These are phyloP conservation scores for Cercospora zeae-maydis DNA, from an alignment of 2,329 filamentous ascomycete genomes.

Conservation along the genomic window DNA sequence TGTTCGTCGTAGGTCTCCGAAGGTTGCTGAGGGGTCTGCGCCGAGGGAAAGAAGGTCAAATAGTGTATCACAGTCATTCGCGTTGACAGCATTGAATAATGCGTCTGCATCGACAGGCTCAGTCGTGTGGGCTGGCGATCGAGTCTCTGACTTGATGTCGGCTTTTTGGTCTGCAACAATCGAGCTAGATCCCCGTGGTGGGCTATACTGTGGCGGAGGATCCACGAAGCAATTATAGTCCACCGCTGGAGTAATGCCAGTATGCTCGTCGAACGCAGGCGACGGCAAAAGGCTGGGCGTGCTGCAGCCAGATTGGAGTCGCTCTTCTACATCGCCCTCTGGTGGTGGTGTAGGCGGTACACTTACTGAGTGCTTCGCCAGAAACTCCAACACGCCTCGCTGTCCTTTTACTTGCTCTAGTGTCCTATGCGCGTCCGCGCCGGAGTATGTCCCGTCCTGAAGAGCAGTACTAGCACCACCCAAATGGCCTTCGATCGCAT, in stretches of 20 bases:
- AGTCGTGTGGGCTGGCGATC: conserved; percentile 12
- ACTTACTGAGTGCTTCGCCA: conserved; percentile 8
- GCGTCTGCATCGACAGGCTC: conserved; percentile 19
- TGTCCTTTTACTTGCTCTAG: conserved; percentile 25
- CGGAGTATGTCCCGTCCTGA: background rate
- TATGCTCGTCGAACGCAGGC: conserved; percentile 10
- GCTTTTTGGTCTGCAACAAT: conserved; percentile 15
- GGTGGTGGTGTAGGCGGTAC: conserved; percentile 24
- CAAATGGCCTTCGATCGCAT: conserved; percentile 10
- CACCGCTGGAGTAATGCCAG: conserved; percentile 25
- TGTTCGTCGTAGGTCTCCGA: conserved; percentile 30
- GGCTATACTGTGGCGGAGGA: conserved; percentile 32
- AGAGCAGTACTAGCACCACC: background rate
- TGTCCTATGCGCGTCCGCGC: conserved; percentile 4
- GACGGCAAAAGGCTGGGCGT: background rate
- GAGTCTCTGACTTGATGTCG: conserved; percentile 13
- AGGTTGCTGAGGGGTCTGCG: conserved; percentile 17
- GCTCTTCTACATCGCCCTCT: background rate
- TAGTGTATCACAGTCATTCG: conserved; percentile 23
- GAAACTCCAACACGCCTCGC: conserved; percentile 21
- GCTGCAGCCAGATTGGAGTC: background rate
- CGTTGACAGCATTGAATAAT: conserved; percentile 26
- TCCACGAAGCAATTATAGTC: conserved; percentile 30
- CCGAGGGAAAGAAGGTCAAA: conserved; percentile 20
- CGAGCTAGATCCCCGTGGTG: conserved; percentile 13